Percentiles rank a stretch among this genome's conserved stretches.
These are phyloP conservation scores for Porphyrellus cyaneotinctus DNA, from an alignment of 768 basidiomycete genomes.

Conservation along the genomic window DNA sequence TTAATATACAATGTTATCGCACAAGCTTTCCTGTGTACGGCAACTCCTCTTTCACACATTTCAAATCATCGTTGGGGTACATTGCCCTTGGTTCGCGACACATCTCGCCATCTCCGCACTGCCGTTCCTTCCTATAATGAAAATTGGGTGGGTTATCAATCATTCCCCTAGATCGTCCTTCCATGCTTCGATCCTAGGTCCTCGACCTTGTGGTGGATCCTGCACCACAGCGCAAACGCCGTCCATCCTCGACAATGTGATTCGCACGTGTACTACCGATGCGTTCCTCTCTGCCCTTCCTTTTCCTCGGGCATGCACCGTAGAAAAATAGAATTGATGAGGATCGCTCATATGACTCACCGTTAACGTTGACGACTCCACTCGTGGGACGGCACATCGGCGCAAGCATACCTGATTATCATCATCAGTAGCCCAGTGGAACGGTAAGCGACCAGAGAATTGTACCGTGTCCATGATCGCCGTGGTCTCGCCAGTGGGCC, in stretches of 20 bases:
- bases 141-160: slow-evolving; percentile 15
- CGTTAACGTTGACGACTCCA: not conserved
- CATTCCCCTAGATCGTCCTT: slow-evolving; percentile 21
- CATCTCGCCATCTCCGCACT: slow-evolving; percentile 27
- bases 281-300: slow-evolving; percentile 4
- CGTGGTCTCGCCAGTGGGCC: not conserved
- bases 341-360: slow-evolving; percentile 15
- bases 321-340: slow-evolving; percentile 17
- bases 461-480: slow-evolving; percentile 14
- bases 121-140: slow-evolving; percentile 23
- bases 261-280: slow-evolving; percentile 17
- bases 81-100: slow-evolving; percentile 12
- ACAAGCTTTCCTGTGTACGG: slow-evolving; percentile 18
- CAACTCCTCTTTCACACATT: slow-evolving; percentile 9
- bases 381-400: slow-evolving; percentile 10
- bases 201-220: slow-evolving; percentile 22
- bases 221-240: slow-evolving; percentile 21
- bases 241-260: slow-evolving; percentile 11
- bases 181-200: slow-evolving; percentile 25
- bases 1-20: not conserved
- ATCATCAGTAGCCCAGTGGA: not conserved
- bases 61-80: slow-evolving; percentile 5
- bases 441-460: not conserved
- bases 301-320: slow-evolving; percentile 6
- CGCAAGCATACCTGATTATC: slow-evolving; percentile 1